These are phyloP conservation scores for Kazachstania taianensis DNA, from an alignment of 805 yeast species.

Conservation along the genomic window DNA sequence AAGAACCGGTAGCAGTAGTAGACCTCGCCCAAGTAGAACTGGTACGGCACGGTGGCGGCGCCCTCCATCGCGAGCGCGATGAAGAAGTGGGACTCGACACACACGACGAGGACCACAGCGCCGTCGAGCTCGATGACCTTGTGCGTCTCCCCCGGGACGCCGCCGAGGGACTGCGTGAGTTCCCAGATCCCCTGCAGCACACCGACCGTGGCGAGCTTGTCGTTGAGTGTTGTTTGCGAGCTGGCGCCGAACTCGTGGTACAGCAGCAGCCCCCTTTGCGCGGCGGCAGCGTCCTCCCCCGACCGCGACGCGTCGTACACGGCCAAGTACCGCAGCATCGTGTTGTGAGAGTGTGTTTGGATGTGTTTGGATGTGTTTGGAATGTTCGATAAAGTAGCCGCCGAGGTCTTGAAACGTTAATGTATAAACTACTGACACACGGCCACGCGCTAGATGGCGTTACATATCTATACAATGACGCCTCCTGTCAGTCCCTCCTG, in stretches of 20 bases:
- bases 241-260: conserved; percentile 23
- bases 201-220: conserved; percentile 33
- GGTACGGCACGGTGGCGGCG: conserved; percentile 19
- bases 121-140: conserved; percentile 26
- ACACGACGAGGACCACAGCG: conserved; percentile 18
- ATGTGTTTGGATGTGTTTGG: too few species aligned
- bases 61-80: conserved; percentile 15
- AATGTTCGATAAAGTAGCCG: too few species aligned
- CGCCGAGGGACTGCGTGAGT: conserved; percentile 14
- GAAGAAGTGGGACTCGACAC: conserved; percentile 24
- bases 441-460: too few species aligned
- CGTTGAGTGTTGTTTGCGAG: conserved; percentile 19
- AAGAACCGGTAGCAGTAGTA: conserved; percentile 23
- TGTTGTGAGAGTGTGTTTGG: too few species aligned
- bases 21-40: conserved; percentile 19
- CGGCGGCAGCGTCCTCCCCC: conserved; percentile 22
- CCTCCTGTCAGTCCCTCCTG: conserved; percentile 5
- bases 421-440: too few species aligned
- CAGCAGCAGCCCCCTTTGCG: conserved; percentile 29
- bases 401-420: too few species aligned
- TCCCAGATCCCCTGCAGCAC: conserved; percentile 34
- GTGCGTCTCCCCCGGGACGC: conserved; percentile 8
- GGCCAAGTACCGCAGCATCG: conserved; percentile 24
- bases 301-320: conserved; percentile 33
- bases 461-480: too few species aligned